A percentile compares a stretch with the other conserved stretches of the same genome.
These are phyloP conservation scores for Psilocybe cubensis DNA, from an alignment of 768 basidiomycete species.

Conservation along the genomic window DNA sequence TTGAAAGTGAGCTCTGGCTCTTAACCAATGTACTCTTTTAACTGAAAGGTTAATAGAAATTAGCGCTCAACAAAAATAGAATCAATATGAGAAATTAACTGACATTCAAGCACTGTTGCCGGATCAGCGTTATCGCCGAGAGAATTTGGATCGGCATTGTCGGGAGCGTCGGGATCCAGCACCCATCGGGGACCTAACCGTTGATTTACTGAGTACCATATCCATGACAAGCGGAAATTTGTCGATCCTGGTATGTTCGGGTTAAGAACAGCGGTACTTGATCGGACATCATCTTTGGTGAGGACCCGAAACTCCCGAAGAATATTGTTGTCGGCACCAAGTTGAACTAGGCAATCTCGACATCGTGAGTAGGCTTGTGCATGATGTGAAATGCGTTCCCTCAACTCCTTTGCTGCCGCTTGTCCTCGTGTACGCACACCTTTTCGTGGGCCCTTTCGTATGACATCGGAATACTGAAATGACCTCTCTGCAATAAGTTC, in stretches of 20 bases:
- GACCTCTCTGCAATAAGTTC: too few relatives aligned
- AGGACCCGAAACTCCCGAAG: neutral
- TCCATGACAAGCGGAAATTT: neutral
- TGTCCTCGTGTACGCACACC: too few relatives aligned
- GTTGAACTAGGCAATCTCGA: neutral
- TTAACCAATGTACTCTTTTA: too few relatives aligned
- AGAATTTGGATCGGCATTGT: neutral
- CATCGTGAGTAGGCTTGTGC: too few relatives aligned
- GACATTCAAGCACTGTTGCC: constrained; percentile 1
- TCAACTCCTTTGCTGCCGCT: too few relatives aligned
- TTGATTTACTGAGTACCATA: neutral
- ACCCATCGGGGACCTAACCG: neutral
- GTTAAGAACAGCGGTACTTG: constrained; percentile 1
- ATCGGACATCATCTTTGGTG: neutral
- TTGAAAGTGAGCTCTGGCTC: neutral
- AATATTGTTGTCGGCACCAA: neutral
- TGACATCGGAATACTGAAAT: too few relatives aligned
- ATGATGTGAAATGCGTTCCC: too few relatives aligned
- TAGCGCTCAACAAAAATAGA: neutral
- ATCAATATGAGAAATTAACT: neutral
- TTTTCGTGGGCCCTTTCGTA: too few relatives aligned
- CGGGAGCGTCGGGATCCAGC: neutral
- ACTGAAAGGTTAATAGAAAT: neutral
- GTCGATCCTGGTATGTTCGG: constrained; percentile 1
- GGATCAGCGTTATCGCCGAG: neutral